Conservation (phyloP, 2,329 filamentous ascomycete species). For the Tolypocladium cylindrosporum region DNA sequence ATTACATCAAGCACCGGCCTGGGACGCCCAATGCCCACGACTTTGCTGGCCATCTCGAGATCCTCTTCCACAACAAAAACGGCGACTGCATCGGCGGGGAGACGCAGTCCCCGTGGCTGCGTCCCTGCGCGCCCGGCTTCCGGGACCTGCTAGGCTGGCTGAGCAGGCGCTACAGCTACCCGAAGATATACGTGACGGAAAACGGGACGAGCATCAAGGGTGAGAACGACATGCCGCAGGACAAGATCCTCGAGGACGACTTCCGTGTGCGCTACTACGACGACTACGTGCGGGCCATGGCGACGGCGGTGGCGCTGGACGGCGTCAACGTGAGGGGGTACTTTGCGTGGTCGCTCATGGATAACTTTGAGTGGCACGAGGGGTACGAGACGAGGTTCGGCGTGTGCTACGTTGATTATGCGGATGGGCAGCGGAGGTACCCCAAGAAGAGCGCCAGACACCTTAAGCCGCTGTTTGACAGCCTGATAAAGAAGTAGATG, state of each 20-base stretch:
- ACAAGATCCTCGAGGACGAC: conserved; percentile 68
- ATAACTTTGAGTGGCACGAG: conserved; percentile 91
- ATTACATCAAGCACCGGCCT: conserved; percentile 69
- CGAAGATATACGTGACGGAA: conserved; percentile 80
- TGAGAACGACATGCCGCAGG: conserved; percentile 64
- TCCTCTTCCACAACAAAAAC: conserved; percentile 58
- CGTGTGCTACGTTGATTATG: conserved; percentile 75
- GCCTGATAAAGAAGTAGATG: conserved; percentile 51
- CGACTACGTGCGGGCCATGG: conserved; percentile 68
- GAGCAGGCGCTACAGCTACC: conserved; percentile 63
- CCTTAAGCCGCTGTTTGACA: conserved; percentile 61
- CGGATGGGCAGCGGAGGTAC: conserved; percentile 65
- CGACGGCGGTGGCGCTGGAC: conserved; percentile 58
- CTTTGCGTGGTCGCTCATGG: conserved; percentile 80
- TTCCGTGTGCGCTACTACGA: conserved; percentile 74
- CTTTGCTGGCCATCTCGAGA: conserved; percentile 66
- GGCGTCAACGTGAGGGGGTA: conserved; percentile 73
- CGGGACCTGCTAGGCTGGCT: conserved; percentile 68
- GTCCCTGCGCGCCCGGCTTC: conserved; percentile 67
- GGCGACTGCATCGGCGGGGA: conserved; percentile 69
- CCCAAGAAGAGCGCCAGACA: conserved; percentile 76
- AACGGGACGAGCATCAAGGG: conserved; percentile 78
- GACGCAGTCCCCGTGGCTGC: conserved; percentile 75
- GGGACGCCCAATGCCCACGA: conserved; percentile 53
- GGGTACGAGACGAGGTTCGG: conserved; percentile 82